Conservation (phyloP, 257 asterid genomes). For the Fraxinus americana region DNA sequence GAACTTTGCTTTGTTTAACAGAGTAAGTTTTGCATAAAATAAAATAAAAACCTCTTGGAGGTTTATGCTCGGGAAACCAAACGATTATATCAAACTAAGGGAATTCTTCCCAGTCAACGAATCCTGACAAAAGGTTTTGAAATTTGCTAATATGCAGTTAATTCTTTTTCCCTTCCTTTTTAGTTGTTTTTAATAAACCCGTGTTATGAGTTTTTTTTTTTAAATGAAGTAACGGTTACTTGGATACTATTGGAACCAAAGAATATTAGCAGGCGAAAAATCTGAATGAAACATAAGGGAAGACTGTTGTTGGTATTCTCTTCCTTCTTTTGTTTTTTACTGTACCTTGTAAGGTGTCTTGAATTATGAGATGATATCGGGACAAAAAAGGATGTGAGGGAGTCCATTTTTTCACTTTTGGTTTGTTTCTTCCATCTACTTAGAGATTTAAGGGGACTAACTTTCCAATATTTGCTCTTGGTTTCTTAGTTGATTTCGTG, state of each 20-base stretch:
- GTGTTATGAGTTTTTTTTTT: too few relatives aligned
- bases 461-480: neutral
- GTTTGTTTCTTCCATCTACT: constrained; percentile 17
- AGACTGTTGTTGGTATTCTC: neutral
- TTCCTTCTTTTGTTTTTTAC: neutral
- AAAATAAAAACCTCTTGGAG: too few relatives aligned
- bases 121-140: too few relatives aligned
- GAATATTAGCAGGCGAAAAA: neutral
- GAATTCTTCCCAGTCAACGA: too few relatives aligned
- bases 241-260: neutral
- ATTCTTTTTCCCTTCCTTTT: too few relatives aligned
- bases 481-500: constrained; percentile 10
- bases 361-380: neutral
- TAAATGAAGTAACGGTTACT: too few relatives aligned
- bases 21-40: too few relatives aligned
- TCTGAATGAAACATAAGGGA: neutral
- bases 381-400: neutral
- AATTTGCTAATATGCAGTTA: too few relatives aligned
- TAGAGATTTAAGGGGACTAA: constrained; percentile 8
- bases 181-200: too few relatives aligned
- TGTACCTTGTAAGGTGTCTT: neutral
- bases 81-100: too few relatives aligned
- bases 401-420: neutral
- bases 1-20: too few relatives aligned
- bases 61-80: too few relatives aligned